These are phyloP conservation scores for Hirschfeldia incana DNA, from an alignment of 345 rosid species.

Conservation along the genomic window DNA sequence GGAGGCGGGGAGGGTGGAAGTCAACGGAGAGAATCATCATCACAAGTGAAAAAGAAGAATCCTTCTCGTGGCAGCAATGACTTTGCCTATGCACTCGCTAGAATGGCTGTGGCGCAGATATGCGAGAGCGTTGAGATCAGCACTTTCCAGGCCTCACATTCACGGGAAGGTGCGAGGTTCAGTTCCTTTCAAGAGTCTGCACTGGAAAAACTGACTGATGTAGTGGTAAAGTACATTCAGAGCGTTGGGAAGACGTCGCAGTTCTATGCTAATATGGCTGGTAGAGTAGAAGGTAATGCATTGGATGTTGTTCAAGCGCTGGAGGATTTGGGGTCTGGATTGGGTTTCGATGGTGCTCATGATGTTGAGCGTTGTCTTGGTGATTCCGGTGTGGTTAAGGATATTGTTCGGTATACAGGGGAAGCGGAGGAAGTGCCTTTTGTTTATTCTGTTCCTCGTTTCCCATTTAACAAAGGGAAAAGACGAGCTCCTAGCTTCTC, in stretches of 20 bases:
- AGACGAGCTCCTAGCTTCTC: constrained; percentile 53
- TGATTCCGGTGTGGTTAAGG: constrained; percentile 62
- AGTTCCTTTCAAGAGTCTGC: constrained; percentile 74
- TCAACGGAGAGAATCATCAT: constrained; percentile 44
- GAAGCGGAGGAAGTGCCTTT: constrained; percentile 60
- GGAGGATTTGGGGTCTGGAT: constrained; percentile 61
- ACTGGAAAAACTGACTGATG: constrained; percentile 63
- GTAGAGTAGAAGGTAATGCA: constrained; percentile 63
- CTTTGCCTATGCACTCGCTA: constrained; percentile 57
- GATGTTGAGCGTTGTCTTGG: constrained; percentile 63
- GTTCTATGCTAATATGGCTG: constrained; percentile 62
- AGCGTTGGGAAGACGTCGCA: constrained; percentile 58
- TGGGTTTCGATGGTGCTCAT: constrained; percentile 70
- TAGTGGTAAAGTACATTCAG: constrained; percentile 52
- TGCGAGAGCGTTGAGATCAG: constrained; percentile 35
- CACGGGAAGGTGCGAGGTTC: constrained; percentile 77
- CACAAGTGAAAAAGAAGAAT: too few species aligned
- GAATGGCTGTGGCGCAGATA: constrained; percentile 60
- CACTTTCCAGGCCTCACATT: constrained; percentile 39
- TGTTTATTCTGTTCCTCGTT: constrained; percentile 58
- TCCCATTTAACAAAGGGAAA: constrained; percentile 61
- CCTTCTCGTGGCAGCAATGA: constrained; percentile 37
- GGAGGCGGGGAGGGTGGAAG: constrained; percentile 78
- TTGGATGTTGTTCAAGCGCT: constrained; percentile 71
- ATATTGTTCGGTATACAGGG: constrained; percentile 61